phyloP scores from a whole-genome alignment of 2,329 filamentous ascomycete genomes.

The Colletotrichum eleusines region DNA sequence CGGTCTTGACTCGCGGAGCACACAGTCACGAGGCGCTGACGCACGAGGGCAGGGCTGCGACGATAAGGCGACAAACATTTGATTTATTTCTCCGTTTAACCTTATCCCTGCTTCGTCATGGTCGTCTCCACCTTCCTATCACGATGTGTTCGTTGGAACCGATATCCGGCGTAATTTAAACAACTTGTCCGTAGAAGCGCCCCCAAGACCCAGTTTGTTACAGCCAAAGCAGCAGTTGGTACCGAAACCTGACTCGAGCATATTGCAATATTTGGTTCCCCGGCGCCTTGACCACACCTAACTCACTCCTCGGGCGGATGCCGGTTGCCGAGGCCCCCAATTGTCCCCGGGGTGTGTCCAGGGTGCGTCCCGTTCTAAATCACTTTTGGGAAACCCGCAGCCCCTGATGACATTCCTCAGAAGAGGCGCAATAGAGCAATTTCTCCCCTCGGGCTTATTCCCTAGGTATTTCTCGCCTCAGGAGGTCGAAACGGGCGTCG shows the following conservation, averaged over 20 bases:
- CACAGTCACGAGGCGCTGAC: neutral
- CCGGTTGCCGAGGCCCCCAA: neutral
- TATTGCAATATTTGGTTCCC: conserved; percentile 23
- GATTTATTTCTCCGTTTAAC: neutral
- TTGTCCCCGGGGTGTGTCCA: neutral
- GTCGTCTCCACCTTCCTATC: neutral
- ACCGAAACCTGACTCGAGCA: conserved; percentile 34
- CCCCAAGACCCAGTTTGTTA: neutral
- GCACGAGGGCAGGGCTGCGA: neutral
- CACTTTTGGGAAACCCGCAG: conserved; percentile 10
- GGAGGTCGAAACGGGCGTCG: neutral
- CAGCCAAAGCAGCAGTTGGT: conserved; percentile 4
- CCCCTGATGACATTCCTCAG: conserved; percentile 4
- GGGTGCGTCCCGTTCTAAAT: neutral
- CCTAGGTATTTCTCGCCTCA: neutral
- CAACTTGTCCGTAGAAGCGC: neutral
- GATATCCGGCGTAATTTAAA: conserved; percentile 21
- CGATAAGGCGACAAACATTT: neutral
- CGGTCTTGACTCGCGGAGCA: conserved; percentile 25
- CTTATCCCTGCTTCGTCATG: neutral
- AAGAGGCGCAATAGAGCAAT: conserved; percentile 1
- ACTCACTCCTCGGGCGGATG: neutral
- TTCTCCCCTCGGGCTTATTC: neutral
- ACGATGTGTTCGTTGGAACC: neutral
- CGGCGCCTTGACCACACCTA: conserved; percentile 24